Conservation (phyloP, 2,329 filamentous ascomycete species). For the Elsinoe batatas region DNA sequence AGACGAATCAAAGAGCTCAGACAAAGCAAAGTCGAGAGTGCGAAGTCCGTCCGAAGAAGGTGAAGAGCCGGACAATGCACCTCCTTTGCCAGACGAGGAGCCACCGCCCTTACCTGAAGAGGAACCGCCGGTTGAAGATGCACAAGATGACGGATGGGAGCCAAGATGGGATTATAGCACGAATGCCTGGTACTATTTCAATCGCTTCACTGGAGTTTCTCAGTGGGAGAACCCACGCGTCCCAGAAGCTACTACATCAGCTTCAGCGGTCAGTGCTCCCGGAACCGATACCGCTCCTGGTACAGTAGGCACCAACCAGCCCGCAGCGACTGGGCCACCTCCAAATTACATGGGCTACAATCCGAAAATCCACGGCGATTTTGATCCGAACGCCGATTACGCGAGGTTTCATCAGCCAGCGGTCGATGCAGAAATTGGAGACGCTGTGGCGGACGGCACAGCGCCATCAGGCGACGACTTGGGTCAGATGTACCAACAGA, state of each 20-base stretch:
- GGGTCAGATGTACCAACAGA: constrained; percentile 49
- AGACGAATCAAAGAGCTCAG: neutral
- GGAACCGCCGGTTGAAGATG: constrained; percentile 13
- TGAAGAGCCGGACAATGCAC: constrained; percentile 13
- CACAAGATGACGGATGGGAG: constrained; percentile 63
- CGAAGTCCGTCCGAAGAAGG: constrained; percentile 15
- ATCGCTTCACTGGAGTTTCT: constrained; percentile 61
- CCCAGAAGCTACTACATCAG: constrained; percentile 27
- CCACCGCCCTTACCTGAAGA: constrained; percentile 25
- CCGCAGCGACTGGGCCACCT: constrained; percentile 27
- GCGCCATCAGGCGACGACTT: constrained; percentile 21
- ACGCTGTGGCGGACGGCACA: constrained; percentile 18
- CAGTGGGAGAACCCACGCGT: constrained; percentile 86
- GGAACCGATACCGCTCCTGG: constrained; percentile 14
- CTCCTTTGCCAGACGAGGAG: constrained; percentile 19
- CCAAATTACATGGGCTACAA: constrained; percentile 66
- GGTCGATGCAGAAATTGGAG: constrained; percentile 36
- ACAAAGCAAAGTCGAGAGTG: neutral
- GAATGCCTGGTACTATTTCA: constrained; percentile 74
- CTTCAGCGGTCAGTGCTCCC: neutral
- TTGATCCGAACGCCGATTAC: constrained; percentile 93
- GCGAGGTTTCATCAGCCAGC: constrained; percentile 41
- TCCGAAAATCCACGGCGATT: constrained; percentile 89
- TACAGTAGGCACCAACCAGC: neutral
- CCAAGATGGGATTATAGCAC: constrained; percentile 62